Evolutionary conservation across 2,329 filamentous ascomycete genomes (phyloP), one percentile per base, ranked within the genome.

Genomic region (Plenodomus tracheiphilus): DNA sequence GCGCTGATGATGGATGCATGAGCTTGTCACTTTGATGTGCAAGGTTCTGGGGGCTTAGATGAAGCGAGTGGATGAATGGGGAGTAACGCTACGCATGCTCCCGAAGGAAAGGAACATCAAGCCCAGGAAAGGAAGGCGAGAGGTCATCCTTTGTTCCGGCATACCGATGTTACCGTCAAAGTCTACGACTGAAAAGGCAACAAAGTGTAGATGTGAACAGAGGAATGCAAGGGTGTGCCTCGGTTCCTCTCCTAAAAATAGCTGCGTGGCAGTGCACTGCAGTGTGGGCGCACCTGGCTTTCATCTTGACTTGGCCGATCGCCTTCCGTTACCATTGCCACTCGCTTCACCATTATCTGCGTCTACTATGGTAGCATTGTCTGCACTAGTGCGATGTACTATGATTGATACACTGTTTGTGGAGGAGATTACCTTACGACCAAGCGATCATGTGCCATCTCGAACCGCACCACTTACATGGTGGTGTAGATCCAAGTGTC

Each of bases 231-330:
- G 56, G 56, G 47, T 39, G 22, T 40, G 51, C 52, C 54, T 60
- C 53, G 53, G 53, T 40, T 58, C 40, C 51, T 52, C 47, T 46
- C 32, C 41, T 62, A 67, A 61, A 64, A 58, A 60, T 68, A 68
- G 63, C 35, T 5, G 51, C 25, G 60, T 58, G 62, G 63, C 63
- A 60, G 62, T 68, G 61, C 61, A 58, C 28, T 32, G 28, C 28
- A 32, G 13, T 32, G 28, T 11, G 28, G 28, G 28, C 48, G 44
- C 46, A 44, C 39, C 37, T 45, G 28, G 51, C 54, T 48, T 57
- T 45, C 49, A 59, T 50, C 47, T 49, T 46, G 30, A 46, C 50
- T 47, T 56, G 49, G 54, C 49, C 41, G 53, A 56, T 60, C 47
- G 48, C 47, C 44, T 53, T 53, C 39, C 47, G 51, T 47, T 52